Evolutionary conservation across 1,284 basidiomycete species (phyloP).

Genomic region (Fomitiporia mediterranea): DNA sequence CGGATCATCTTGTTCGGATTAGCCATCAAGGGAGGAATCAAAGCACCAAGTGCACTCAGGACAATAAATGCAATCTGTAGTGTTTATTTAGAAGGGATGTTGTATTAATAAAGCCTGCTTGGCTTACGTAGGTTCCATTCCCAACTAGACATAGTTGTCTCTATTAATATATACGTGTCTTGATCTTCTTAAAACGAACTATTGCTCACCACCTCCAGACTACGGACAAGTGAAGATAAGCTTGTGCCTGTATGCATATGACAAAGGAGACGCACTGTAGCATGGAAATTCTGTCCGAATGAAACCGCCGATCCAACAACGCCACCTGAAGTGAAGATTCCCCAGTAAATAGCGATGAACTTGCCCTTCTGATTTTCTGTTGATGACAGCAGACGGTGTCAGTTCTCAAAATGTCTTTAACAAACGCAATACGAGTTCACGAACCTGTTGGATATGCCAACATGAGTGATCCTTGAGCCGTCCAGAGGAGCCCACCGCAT

Average conservation of each 20-base stretch:
- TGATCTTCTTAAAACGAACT: neutral
- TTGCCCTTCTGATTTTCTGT: constrained; percentile 36
- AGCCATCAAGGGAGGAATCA: constrained; percentile 31
- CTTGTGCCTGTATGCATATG: neutral
- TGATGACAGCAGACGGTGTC: neutral
- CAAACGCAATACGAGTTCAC: constrained; percentile 45
- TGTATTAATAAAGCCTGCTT: too few species aligned
- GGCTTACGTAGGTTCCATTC: constrained; percentile 31
- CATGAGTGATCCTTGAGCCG: constrained; percentile 54
- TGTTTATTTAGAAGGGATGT: neutral
- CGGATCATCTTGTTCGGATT: constrained; percentile 35
- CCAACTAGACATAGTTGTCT: constrained; percentile 23
- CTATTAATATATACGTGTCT: neutral
- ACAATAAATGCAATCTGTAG: constrained; percentile 34
- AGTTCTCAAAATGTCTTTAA: constrained; percentile 27
- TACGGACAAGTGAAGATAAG: neutral
- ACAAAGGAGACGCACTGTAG: constrained; percentile 28
- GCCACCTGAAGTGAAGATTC: constrained; percentile 62
- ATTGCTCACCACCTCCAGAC: constrained; percentile 7
- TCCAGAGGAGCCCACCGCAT: constrained; percentile 56
- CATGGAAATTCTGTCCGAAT: constrained; percentile 46
- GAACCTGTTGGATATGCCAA: constrained; percentile 44
- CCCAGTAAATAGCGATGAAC: constrained; percentile 56
- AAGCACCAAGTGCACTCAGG: constrained; percentile 31
- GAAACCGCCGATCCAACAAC: constrained; percentile 60